Conservation (phyloP, 345 rosid species). For the Cardiospermum halicacabum region DNA sequence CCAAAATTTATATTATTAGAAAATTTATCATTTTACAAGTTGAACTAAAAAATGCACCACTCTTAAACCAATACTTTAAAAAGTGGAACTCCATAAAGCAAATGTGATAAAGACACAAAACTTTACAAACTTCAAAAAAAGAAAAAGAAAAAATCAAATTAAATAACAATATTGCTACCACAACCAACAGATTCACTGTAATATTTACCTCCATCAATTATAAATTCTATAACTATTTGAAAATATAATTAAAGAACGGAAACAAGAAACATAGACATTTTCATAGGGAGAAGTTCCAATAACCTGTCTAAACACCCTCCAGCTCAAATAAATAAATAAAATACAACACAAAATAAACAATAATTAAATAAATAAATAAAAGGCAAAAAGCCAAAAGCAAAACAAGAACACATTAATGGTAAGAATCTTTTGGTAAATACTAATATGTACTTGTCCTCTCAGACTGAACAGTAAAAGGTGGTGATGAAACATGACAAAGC, state of each 20-base stretch:
- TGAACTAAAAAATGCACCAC: not conserved
- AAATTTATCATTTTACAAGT: not conserved
- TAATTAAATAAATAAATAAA: too few species aligned
- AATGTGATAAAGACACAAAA: not conserved
- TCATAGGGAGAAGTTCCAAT: not conserved
- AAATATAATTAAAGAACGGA: not conserved
- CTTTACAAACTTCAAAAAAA: not conserved
- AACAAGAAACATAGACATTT: not conserved
- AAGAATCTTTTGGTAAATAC: too few species aligned
- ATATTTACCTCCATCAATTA: not conserved
- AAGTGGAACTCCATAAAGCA: not conserved
- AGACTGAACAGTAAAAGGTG: not conserved
- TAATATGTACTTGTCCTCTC: not conserved
- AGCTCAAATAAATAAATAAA: not conserved
- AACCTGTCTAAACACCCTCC: not conserved
- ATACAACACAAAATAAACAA: too few species aligned
- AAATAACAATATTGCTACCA: not conserved
- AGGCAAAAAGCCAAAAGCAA: too few species aligned
- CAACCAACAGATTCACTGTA: not conserved
- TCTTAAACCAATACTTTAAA: not conserved
- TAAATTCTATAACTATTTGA: not conserved
- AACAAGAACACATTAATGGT: too few species aligned
- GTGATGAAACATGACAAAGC: not conserved
- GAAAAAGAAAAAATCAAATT: not conserved
- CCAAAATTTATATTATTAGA: not conserved